Percentiles rank a stretch among this genome's conserved stretches.
These are phyloP conservation scores for Fagopyrum esculentum DNA, from an alignment of 148 eudicot genomes.

Conservation along the genomic window DNA sequence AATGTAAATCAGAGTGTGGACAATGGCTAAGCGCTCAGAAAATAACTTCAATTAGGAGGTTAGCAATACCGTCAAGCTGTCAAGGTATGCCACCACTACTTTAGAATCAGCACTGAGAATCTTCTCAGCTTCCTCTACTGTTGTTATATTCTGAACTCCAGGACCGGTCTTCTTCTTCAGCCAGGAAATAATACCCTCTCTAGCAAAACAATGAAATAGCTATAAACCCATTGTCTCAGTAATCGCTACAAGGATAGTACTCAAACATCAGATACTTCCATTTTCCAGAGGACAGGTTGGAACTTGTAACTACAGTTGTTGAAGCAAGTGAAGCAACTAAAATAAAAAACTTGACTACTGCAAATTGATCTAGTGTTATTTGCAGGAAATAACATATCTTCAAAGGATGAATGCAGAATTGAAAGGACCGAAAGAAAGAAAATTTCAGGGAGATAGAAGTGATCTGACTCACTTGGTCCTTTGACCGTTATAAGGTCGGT, in stretches of 20 bases:
- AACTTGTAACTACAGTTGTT: not conserved
- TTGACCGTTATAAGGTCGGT: slow-evolving; percentile 47
- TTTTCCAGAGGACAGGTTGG: not conserved
- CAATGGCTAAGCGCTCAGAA: not conserved
- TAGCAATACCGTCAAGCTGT: slow-evolving; percentile 45
- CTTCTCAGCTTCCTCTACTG: slow-evolving; percentile 52
- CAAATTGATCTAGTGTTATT: not conserved
- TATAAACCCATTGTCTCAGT: slow-evolving; percentile 3
- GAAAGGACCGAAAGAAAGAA: not conserved
- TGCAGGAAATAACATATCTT: not conserved
- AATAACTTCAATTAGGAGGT: not conserved
- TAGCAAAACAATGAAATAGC: slow-evolving; percentile 16
- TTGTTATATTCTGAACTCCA: slow-evolving; percentile 49
- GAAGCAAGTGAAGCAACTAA: not conserved
- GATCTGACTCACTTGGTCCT: slow-evolving; percentile 52
- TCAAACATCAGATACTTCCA: not conserved
- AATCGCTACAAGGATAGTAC: not conserved
- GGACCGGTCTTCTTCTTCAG: slow-evolving; percentile 70
- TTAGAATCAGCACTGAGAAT: slow-evolving; percentile 42
- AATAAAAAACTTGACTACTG: not conserved
- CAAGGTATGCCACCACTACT: slow-evolving; percentile 53
- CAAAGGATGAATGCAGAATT: not conserved
- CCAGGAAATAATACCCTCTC: slow-evolving; percentile 75
- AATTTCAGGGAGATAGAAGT: not conserved
- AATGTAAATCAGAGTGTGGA: no score